A percentile compares a stretch with the other conserved stretches of the same genome.
phyloP scores from a whole-genome alignment of 2,329 filamentous ascomycete species.

The Tetracladium maxilliforme region DNA sequence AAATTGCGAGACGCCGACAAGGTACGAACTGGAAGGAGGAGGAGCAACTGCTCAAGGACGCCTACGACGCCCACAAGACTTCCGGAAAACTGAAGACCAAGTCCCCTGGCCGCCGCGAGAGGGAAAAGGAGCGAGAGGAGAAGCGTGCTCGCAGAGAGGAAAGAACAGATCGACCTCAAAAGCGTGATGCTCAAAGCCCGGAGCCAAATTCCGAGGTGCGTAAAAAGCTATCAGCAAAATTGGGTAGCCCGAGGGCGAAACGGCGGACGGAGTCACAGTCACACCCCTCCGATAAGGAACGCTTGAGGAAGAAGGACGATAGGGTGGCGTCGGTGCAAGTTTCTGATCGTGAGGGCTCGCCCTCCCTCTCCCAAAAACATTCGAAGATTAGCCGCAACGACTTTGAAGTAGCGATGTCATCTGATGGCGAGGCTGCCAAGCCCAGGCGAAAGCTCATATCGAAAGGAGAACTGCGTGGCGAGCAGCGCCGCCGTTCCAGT shows the following conservation, averaged over 20 bases:
- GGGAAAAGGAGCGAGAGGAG: not conserved
- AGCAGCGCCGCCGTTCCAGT: slow-evolving; percentile 35
- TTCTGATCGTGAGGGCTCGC: slow-evolving; percentile 38
- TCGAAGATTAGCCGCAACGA: slow-evolving; percentile 38
- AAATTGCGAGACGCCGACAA: slow-evolving; percentile 68
- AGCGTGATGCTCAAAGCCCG: no score
- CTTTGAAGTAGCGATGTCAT: slow-evolving; percentile 36
- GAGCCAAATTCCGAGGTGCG: no score
- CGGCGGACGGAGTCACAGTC: no score
- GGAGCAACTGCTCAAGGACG: slow-evolving; percentile 62
- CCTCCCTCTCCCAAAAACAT: no score
- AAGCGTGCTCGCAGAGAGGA: not conserved
- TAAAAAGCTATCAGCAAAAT: no score
- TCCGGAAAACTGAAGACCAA: no score
- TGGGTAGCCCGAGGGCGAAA: no score
- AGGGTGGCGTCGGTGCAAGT: slow-evolving; percentile 27
- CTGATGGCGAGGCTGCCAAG: slow-evolving; percentile 41
- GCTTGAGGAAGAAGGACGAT: slow-evolving; percentile 39
- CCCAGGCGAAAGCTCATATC: slow-evolving; percentile 49
- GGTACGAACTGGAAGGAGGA: slow-evolving; percentile 89
- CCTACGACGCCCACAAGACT: slow-evolving; percentile 53
- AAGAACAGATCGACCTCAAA: no score
- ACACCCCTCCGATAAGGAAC: no score
- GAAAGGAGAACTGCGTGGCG: slow-evolving; percentile 41
- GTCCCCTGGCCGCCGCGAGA: not conserved